Base-by-base conservation (phyloP, 2,329 filamentous ascomycete genomes). In the Colletotrichum brevisporum region DNA sequence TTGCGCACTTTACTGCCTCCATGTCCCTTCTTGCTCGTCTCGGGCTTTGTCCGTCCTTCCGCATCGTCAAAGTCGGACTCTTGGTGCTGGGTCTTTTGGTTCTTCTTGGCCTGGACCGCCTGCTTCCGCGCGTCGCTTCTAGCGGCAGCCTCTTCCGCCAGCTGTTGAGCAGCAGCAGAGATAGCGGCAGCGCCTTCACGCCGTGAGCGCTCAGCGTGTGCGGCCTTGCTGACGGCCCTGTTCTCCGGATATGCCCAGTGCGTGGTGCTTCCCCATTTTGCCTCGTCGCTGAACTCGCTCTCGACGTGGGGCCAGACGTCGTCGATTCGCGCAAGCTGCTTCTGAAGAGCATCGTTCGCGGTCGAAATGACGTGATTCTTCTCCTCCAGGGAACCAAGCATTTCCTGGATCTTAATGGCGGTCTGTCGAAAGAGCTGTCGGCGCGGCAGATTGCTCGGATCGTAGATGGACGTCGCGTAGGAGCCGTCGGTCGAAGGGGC, bases 161-260 rank as follows among this genome's bases (percentile, higher is more conserved):
- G 87, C 52, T 92, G 87, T 71, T 92, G 90, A 66, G 91, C 91
- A 13, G 92, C 92, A 2, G 93, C 92, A 24, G 94, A 93, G 73
- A 94, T 93, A 47, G 90, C 90, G 24, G 92, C 88, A 12, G 92
- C 92, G 24, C 92, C 92, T 76, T 97, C 94, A 72, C 94, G 89
- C 69, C 94, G 88, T 55, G 92, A 91, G 27, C 92, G 87, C 77
- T 97, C 93, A 39, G 90, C 89, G 52, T 90, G 86, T 26, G 88
- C 90, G n/a, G 86, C 83, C 74, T 87, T 87, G 45, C 62, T 71
- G 41, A 83, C 83, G 41, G 90, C 87, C 72, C 95, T 92, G 76
- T 94, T 94, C 75, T 95, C 93, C 21, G 93, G 92, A 78, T 98
- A 98, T 56, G 95, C 96, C 96, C 96, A 99, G 80, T 99, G 96